Conservation (phyloP, 352 stramenopile genomes). For the Globisporangium camurandrum region DNA sequence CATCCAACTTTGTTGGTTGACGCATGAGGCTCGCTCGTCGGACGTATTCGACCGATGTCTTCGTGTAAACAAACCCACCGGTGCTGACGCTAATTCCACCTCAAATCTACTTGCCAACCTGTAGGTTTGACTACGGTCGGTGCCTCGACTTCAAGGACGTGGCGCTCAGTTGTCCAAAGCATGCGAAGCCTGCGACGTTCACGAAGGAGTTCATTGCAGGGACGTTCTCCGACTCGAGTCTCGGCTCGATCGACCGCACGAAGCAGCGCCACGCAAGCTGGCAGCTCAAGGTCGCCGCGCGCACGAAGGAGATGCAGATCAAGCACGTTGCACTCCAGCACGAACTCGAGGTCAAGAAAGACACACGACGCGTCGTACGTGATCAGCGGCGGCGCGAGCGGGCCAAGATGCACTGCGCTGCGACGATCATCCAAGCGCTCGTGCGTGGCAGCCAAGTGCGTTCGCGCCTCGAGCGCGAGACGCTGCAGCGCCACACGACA, state of each 20-base stretch:
- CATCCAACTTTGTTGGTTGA: background rate
- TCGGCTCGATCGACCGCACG: conserved; percentile 51
- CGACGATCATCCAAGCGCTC: conserved; percentile 19
- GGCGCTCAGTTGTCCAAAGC: conserved; percentile 44
- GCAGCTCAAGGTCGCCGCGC: conserved; percentile 41
- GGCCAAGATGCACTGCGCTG: conserved; percentile 17
- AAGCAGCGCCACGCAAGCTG: conserved; percentile 38
- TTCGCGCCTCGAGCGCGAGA: conserved; percentile 10
- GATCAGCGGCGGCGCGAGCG: conserved; percentile 34
- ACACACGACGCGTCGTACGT: conserved; percentile 20
- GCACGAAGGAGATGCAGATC: conserved; percentile 52
- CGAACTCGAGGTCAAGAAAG: conserved; percentile 36
- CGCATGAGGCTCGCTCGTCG: no score
- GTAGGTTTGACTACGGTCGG: conserved; percentile 50
- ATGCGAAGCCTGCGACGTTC: conserved; percentile 31
- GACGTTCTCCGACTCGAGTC: conserved; percentile 37
- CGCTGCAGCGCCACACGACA: conserved; percentile 18
- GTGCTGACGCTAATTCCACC: no score
- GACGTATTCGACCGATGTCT: no score
- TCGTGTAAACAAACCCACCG: background rate
- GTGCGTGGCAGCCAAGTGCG: conserved; percentile 29
- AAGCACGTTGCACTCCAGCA: conserved; percentile 57
- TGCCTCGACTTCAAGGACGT: conserved; percentile 48
- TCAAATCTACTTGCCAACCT: background rate
- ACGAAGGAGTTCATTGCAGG: conserved; percentile 55